These are phyloP conservation scores for Auriscalpium orientale DNA, from an alignment of 768 basidiomycete genomes.

Conservation along the genomic window DNA sequence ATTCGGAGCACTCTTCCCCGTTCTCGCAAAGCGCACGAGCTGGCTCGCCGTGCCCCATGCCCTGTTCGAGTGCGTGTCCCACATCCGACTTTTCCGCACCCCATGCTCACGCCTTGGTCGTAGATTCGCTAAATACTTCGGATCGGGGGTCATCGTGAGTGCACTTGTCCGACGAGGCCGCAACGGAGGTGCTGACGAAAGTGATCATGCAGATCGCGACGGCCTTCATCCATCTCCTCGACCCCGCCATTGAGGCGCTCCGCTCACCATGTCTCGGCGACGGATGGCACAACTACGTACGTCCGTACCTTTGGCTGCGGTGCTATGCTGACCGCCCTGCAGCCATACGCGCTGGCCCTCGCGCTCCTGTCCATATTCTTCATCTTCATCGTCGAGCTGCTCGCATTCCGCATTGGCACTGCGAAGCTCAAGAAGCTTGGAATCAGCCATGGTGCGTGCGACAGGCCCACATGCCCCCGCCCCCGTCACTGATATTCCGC, in stretches of 20 bases:
- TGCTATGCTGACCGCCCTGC: neutral
- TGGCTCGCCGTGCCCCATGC: slow-evolving; percentile 49
- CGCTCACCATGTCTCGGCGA: slow-evolving; percentile 58
- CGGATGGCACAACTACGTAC: slow-evolving; percentile 70
- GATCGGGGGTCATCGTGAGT: slow-evolving; percentile 9
- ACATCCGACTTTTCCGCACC: neutral
- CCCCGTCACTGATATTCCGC: neutral
- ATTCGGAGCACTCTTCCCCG: slow-evolving; percentile 63
- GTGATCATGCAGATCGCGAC: slow-evolving; percentile 62
- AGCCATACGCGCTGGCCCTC: slow-evolving; percentile 81
- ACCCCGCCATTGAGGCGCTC: slow-evolving; percentile 68
- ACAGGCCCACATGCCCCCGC: neutral
- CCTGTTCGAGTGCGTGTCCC: slow-evolving; percentile 57
- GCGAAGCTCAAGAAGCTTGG: slow-evolving; percentile 63
- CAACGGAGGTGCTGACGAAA: neutral
- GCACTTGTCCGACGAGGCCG: neutral
- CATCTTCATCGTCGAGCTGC: slow-evolving; percentile 79
- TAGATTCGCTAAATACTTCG: slow-evolving; percentile 13
- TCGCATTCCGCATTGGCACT: slow-evolving; percentile 84
- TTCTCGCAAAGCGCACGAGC: slow-evolving; percentile 46
- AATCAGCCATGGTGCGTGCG: slow-evolving; percentile 45
- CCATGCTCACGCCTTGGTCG: neutral
- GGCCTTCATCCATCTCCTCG: slow-evolving; percentile 78
- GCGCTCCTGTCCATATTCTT: slow-evolving; percentile 74
- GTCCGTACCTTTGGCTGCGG: slow-evolving; percentile 19